Evolutionary conservation across 768 basidiomycete species (phyloP).

Genomic region (Hygrocybe coccinea): DNA sequence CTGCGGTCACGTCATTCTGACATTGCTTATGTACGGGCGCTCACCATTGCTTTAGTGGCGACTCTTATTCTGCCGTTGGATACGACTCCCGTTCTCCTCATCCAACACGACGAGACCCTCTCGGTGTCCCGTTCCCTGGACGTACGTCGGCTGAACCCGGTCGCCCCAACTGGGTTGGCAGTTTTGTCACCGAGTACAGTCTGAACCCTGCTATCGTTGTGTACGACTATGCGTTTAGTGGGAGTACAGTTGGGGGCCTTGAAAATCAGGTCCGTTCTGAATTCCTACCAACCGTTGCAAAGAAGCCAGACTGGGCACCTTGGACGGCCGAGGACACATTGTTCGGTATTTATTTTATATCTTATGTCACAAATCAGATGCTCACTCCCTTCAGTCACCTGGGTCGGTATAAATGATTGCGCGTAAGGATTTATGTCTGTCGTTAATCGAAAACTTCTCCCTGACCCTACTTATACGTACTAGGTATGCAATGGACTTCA

Average conservation of each 20-base stretch:
- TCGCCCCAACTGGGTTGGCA: conserved; percentile 59
- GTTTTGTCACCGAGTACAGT: conserved; percentile 43
- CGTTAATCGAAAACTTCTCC: neutral
- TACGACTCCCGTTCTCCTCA: conserved; percentile 16
- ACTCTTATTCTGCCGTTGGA: conserved; percentile 52
- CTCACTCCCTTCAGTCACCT: conserved; percentile 41
- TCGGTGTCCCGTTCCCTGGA: conserved; percentile 50
- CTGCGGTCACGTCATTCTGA: neutral
- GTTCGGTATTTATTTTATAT: conserved; percentile 37
- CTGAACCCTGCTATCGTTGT: conserved; percentile 45
- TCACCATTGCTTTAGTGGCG: conserved; percentile 52
- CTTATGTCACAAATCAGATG: neutral
- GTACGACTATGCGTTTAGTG: conserved; percentile 55
- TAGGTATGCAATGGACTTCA: conserved; percentile 21
- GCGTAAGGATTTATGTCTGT: conserved; percentile 33
- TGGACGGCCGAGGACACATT: conserved; percentile 43
- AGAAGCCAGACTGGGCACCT: conserved; percentile 32
- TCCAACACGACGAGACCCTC: conserved; percentile 41
- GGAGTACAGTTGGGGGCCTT: conserved; percentile 42
- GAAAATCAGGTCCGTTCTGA: conserved; percentile 33
- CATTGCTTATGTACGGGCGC: no score
- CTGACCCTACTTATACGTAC: no score
- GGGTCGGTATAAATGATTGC: conserved; percentile 67
- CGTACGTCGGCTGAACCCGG: conserved; percentile 42
- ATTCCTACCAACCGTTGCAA: conserved; percentile 38